Percentiles rank a stretch among this genome's conserved stretches.
Conservation (phyloP, 495 filamentous ascomycete genomes). For the Symbiotaphrina buchneri region DNA sequence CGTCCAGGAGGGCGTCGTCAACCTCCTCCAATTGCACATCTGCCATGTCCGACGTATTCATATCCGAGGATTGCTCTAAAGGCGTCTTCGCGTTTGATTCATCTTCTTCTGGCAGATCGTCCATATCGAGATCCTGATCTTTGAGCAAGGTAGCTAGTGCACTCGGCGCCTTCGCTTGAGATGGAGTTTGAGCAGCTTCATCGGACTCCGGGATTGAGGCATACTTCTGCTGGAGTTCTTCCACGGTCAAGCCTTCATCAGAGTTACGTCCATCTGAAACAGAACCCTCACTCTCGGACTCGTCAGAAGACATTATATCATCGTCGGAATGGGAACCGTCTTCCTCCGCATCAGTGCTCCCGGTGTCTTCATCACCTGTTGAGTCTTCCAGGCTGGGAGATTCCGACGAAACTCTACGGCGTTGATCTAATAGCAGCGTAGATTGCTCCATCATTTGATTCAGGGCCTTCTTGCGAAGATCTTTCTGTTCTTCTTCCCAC, state of each 20-base stretch:
- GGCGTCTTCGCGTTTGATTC: too few relatives aligned
- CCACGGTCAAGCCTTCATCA: slow-evolving; percentile 56
- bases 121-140: slow-evolving; percentile 6
- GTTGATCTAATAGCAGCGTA: slow-evolving; percentile 29
- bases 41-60: slow-evolving; percentile 10
- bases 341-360: slow-evolving; percentile 18
- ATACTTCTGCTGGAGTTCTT: slow-evolving; percentile 63
- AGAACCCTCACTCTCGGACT: slow-evolving; percentile 29
- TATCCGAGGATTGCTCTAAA: too few relatives aligned
- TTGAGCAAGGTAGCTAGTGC: too few relatives aligned
- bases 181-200: too few relatives aligned
- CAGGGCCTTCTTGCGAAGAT: slow-evolving; percentile 55
- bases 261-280: slow-evolving; percentile 14
- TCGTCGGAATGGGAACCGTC: slow-evolving; percentile 16
- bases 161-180: too few relatives aligned
- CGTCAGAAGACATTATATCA: slow-evolving; percentile 47
- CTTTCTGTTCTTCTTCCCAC: slow-evolving; percentile 75
- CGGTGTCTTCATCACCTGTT: slow-evolving; percentile 21
- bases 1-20: slow-evolving; percentile 41
- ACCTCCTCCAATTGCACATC: slow-evolving; percentile 36
- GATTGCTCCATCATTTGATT: slow-evolving; percentile 64
- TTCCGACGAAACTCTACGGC: slow-evolving; percentile 18
- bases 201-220: slow-evolving; percentile 28
- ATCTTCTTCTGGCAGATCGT: slow-evolving; percentile 3
- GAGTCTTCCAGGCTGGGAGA: slow-evolving; percentile 6